These are phyloP conservation scores for Rhodomyrtus tomentosa DNA, from an alignment of 345 rosid species.

Conservation along the genomic window DNA sequence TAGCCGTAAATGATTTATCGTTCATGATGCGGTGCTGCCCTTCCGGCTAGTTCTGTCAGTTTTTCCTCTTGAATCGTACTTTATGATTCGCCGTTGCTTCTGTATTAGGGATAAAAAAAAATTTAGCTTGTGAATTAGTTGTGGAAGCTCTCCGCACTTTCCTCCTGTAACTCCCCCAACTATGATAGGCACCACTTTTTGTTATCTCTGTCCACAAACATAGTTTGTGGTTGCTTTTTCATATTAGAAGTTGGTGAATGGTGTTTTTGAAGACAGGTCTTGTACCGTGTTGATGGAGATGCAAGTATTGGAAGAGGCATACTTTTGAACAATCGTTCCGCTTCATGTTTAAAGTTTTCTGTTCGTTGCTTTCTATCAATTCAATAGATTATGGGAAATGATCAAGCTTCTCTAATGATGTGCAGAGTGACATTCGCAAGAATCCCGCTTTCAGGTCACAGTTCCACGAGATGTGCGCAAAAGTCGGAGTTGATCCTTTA, in stretches of 20 bases:
- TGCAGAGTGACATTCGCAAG: constrained; percentile 79
- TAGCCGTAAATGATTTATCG: not conserved
- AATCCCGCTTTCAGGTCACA: constrained; percentile 73
- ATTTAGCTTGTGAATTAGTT: not conserved
- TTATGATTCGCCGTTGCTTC: not conserved
- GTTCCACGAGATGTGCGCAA: constrained; percentile 85
- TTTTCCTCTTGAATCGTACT: not conserved
- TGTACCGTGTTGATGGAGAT: not conserved
- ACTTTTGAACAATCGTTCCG: not conserved
- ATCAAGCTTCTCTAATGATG: not conserved
- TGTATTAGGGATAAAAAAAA: not conserved
- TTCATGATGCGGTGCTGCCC: not conserved
- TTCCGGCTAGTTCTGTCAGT: not conserved
- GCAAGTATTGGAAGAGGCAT: not conserved
- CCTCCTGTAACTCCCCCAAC: too few relatives aligned
- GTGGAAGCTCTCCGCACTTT: too few relatives aligned
- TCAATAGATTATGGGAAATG: not conserved
- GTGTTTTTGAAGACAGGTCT: not conserved
- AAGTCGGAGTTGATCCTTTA: constrained; percentile 90
- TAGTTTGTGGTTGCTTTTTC: not conserved
- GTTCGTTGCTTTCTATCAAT: not conserved
- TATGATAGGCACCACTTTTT: not conserved
- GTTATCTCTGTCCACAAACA: not conserved
- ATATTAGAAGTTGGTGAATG: not conserved
- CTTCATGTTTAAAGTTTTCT: not conserved